These are phyloP conservation scores for Thelonectria olida DNA, from an alignment of 2,329 filamentous ascomycete species.

Conservation along the genomic window DNA sequence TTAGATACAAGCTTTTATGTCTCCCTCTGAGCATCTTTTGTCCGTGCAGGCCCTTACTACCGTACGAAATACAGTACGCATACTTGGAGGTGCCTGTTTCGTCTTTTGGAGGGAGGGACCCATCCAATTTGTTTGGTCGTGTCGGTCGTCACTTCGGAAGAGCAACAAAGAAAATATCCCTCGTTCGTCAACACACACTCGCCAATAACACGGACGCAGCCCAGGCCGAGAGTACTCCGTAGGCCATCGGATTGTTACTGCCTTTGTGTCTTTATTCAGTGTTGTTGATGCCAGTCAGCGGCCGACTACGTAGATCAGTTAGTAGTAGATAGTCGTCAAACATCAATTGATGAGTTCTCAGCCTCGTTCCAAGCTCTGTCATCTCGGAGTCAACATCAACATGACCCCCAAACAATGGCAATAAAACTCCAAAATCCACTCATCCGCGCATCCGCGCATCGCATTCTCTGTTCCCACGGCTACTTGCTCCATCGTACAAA, in stretches of 20 bases:
- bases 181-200: conserved; percentile 1
- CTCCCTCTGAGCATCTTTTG: not conserved
- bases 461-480: conserved; percentile 10
- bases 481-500: conserved; percentile 21
- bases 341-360: not conserved
- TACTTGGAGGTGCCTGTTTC: conserved; percentile 16
- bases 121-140: conserved; percentile 11
- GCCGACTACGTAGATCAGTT: no score
- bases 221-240: not conserved
- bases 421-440: conserved; percentile 17
- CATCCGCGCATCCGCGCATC: conserved; percentile 9
- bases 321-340: no score
- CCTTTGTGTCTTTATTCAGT: no score
- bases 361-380: not conserved
- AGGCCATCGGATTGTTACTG: not conserved
- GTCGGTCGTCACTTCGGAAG: conserved; percentile 12
- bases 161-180: conserved; percentile 21
- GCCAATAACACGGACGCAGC: not conserved
- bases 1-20: conserved; percentile 2
- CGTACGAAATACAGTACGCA: no score
- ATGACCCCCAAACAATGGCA: not conserved
- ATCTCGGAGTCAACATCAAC: not conserved
- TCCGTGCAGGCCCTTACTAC: not conserved
- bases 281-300: no score
- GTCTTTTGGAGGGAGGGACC: conserved; percentile 3